Percentiles rank a stretch among this genome's conserved stretches.
phyloP scores from a whole-genome alignment of 164 flowering plant species.

The Stephania yunnanensis region DNA sequence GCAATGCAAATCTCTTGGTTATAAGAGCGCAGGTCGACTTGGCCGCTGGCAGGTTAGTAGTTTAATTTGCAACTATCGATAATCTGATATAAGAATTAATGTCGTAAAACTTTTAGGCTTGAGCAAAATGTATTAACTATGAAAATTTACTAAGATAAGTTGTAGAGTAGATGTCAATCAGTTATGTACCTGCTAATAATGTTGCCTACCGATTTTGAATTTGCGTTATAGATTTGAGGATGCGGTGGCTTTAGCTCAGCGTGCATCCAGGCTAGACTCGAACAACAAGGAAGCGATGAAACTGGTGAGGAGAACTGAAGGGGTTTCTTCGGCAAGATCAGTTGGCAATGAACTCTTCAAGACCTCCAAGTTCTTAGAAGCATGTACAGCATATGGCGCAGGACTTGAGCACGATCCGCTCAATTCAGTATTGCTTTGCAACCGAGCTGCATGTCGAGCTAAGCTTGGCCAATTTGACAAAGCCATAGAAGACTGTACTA shows the following conservation, averaged over 20 bases:
- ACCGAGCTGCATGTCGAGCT: constrained; percentile 74
- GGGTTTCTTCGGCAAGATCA: constrained; percentile 45
- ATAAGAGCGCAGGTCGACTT: constrained; percentile 55
- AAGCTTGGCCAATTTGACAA: constrained; percentile 74
- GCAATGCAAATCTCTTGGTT: constrained; percentile 26
- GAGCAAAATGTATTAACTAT: neutral
- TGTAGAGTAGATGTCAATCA: neutral
- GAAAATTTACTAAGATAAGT: neutral
- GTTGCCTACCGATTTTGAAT: neutral
- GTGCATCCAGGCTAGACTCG: constrained; percentile 54
- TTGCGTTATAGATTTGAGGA: constrained; percentile 58
- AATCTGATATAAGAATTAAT: neutral
- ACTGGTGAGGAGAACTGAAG: constrained; percentile 34
- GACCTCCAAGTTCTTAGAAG: constrained; percentile 56
- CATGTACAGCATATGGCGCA: constrained; percentile 47
- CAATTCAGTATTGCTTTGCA: constrained; percentile 74
- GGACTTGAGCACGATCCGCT: constrained; percentile 68
- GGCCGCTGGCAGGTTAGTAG: constrained; percentile 69
- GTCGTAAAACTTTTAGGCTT: neutral
- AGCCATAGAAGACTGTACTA: constrained; percentile 72
- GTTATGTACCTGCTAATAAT: neutral
- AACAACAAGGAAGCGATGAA: constrained; percentile 36
- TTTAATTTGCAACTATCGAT: neutral
- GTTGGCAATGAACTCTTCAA: constrained; percentile 71
- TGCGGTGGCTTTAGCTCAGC: constrained; percentile 45